Percentiles rank a stretch among this genome's conserved stretches.
Evolutionary conservation across 257 asterid species (phyloP).

Genomic region (Capsicum pubescens): DNA sequence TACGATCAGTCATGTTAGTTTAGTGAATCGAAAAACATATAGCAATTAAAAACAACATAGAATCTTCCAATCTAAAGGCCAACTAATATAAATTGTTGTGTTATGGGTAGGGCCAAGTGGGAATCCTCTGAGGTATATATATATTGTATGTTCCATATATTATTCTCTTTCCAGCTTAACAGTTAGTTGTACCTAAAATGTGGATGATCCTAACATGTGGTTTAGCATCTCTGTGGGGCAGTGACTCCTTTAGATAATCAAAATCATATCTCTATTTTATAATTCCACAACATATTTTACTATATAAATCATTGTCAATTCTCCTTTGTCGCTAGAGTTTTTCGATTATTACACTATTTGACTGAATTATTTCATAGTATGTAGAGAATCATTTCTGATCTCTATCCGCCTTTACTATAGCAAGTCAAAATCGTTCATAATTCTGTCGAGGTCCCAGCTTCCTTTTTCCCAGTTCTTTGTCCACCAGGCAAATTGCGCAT

Average conservation of each 20-base stretch:
- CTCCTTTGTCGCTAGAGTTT: neutral
- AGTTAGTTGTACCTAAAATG: slow-evolving; percentile 35
- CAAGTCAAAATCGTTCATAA: slow-evolving; percentile 25
- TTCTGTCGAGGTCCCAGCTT: slow-evolving; percentile 13
- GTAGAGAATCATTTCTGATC: neutral
- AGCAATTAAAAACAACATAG: neutral
- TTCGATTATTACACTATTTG: neutral
- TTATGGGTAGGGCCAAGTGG: slow-evolving; percentile 36
- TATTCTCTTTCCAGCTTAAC: slow-evolving; percentile 44
- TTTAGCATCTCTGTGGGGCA: slow-evolving; percentile 55
- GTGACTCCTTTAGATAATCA: slow-evolving; percentile 18
- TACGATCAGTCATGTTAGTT: neutral
- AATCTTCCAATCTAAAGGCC: slow-evolving; percentile 28
- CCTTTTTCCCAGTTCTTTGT: neutral
- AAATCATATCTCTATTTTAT: slow-evolving; percentile 28
- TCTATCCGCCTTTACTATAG: neutral
- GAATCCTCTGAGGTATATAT: slow-evolving; percentile 35
- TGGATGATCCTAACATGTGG: slow-evolving; percentile 41
- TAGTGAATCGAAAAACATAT: neutral
- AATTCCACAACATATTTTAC: neutral
- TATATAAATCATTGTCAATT: slow-evolving; percentile 22
- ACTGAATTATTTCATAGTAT: slow-evolving; percentile 15
- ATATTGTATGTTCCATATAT: slow-evolving; percentile 29
- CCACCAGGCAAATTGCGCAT: neutral
- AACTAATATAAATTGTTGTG: slow-evolving; percentile 27